phyloP scores from a whole-genome alignment of 495 filamentous ascomycete species.

The Tetracladium setigerum region DNA sequence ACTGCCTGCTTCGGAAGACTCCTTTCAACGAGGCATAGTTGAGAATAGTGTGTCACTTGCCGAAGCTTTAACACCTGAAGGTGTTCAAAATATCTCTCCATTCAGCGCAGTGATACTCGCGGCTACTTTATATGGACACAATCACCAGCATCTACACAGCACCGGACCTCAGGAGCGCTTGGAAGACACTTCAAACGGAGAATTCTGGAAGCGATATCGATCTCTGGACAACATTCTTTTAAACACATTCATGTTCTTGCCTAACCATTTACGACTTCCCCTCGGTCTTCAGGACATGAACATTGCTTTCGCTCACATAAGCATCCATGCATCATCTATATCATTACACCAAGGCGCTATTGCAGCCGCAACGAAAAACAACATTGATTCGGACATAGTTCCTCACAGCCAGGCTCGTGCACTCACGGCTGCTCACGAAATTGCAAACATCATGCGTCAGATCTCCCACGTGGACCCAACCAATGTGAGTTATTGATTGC shows the following conservation, averaged over 20 bases:
- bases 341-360: constrained; percentile 96
- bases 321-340: constrained; percentile 89
- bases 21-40: constrained; percentile 68
- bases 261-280: constrained; percentile 74
- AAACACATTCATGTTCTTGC: constrained; percentile 76
- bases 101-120: constrained; percentile 79
- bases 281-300: constrained; percentile 70
- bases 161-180: constrained; percentile 74
- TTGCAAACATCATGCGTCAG: constrained; percentile 90
- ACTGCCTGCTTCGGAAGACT: constrained; percentile 74
- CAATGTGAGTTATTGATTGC: constrained; percentile 50
- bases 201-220: constrained; percentile 92
- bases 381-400: constrained; percentile 62
- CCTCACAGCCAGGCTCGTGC: constrained; percentile 84
- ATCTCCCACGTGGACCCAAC: constrained; percentile 80
- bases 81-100: constrained; percentile 60
- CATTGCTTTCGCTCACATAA: constrained; percentile 90
- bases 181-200: constrained; percentile 72
- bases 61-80: constrained; percentile 61
- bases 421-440: constrained; percentile 87
- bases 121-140: constrained; percentile 85
- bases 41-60: constrained; percentile 57
- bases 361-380: constrained; percentile 86
- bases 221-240: constrained; percentile 81
- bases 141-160: constrained; percentile 84